Evolutionary conservation across 148 eudicot species (phyloP).

Genomic region (Heliamphora exappendiculata): DNA sequence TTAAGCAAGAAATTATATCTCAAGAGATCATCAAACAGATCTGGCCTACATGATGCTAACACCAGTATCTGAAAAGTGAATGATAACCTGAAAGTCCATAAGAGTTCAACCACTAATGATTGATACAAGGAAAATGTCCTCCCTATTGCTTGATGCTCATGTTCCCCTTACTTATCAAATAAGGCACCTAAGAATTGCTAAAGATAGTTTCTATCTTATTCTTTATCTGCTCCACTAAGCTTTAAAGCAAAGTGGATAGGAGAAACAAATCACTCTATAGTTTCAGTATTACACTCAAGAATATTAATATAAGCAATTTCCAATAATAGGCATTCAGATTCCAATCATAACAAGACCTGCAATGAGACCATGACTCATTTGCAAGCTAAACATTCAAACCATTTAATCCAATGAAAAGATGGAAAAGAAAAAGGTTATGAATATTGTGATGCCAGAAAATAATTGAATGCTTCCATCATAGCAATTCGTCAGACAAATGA

Average conservation of each 20-base stretch:
- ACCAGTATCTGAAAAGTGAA: neutral
- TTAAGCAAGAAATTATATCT: neutral
- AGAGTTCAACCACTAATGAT: neutral
- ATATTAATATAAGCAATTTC: neutral
- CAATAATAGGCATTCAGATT: too few relatives aligned
- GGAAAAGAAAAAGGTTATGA: too few relatives aligned
- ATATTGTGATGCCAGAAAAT: too few relatives aligned
- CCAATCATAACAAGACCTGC: neutral
- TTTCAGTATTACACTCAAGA: neutral
- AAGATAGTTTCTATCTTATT: too few relatives aligned
- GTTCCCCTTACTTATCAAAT: too few relatives aligned
- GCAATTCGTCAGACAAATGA: neutral
- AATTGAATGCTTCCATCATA: too few relatives aligned
- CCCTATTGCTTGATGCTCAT: neutral
- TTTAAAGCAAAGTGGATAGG: too few relatives aligned
- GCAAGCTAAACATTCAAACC: neutral
- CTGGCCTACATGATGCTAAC: neutral
- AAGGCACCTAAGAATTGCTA: too few relatives aligned
- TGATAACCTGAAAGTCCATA: neutral
- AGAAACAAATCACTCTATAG: neutral
- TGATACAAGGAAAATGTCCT: neutral
- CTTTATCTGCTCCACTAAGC: too few relatives aligned
- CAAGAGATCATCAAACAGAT: neutral
- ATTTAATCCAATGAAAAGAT: neutral
- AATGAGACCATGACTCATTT: neutral